Evolutionary conservation across 139 green algal species (phyloP).

Genomic region (Nannochloris sp.): DNA sequence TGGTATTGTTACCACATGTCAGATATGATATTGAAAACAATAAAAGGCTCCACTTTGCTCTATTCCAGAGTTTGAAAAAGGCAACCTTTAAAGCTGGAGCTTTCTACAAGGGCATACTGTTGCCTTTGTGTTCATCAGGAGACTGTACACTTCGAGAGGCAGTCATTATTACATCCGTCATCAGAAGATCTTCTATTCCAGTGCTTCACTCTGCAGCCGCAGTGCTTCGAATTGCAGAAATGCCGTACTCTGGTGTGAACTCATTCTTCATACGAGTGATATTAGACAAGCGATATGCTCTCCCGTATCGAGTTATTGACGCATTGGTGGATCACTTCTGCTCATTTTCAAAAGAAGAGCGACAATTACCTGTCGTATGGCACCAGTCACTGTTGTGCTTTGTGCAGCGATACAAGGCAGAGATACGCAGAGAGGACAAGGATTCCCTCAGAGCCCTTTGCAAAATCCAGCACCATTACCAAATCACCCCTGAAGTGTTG

Average conservation of each 20-base stretch:
- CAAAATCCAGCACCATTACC: slow-evolving; percentile 77
- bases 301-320: slow-evolving; percentile 80
- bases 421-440: slow-evolving; percentile 78
- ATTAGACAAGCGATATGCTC: slow-evolving; percentile 98
- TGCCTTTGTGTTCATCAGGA: slow-evolving; percentile 72
- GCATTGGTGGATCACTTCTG: slow-evolving; percentile 73
- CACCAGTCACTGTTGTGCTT: slow-evolving; percentile 93
- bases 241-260: slow-evolving; percentile 90
- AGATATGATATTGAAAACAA: slow-evolving; percentile 77
- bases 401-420: slow-evolving; percentile 90
- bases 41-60: slow-evolving; percentile 87
- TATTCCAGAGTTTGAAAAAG: slow-evolving; percentile 94
- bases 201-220: slow-evolving; percentile 87
- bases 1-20: slow-evolving; percentile 90
- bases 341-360: slow-evolving; percentile 66
- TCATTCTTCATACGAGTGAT: slow-evolving; percentile 96
- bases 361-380: slow-evolving; percentile 95
- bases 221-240: slow-evolving; percentile 79
- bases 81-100: slow-evolving; percentile 96
- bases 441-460: slow-evolving; percentile 63
- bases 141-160: slow-evolving; percentile 90
- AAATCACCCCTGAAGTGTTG: slow-evolving; percentile 79
- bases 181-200: slow-evolving; percentile 77
- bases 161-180: slow-evolving; percentile 81
- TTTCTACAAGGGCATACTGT: slow-evolving; percentile 94